Conservation (phyloP, 1,284 basidiomycete species). For the Coniophora puteana region DNA sequence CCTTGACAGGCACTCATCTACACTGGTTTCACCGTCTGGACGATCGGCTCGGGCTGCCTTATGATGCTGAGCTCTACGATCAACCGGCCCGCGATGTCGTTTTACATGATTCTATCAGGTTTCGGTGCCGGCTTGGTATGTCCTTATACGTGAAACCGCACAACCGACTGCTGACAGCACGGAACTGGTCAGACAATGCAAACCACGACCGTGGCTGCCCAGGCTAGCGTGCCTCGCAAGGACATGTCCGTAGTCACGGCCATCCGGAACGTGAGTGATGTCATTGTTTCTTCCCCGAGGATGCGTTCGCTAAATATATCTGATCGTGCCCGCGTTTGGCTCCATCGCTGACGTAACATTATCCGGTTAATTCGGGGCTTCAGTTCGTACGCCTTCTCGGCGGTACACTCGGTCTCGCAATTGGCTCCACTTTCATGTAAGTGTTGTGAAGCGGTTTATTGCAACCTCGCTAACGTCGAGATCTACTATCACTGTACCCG, state of each 20-base stretch:
- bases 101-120: slow-evolving; percentile 68
- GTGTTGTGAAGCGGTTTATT: too few species aligned
- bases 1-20: slow-evolving; percentile 51
- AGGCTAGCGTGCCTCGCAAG: slow-evolving; percentile 60
- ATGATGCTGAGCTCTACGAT: slow-evolving; percentile 55
- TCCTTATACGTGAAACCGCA: neutral
- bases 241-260: slow-evolving; percentile 74
- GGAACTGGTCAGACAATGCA: slow-evolving; percentile 45
- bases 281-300: too few species aligned
- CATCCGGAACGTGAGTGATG: slow-evolving; percentile 51
- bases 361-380: neutral
- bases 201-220: slow-evolving; percentile 65
- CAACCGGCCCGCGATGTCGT: slow-evolving; percentile 48
- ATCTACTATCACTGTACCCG: slow-evolving; percentile 1
- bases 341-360: neutral
- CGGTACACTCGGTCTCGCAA: slow-evolving; percentile 58
- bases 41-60: slow-evolving; percentile 65
- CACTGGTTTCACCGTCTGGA: slow-evolving; percentile 66
- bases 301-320: too few species aligned
- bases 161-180: slow-evolving; percentile 13
- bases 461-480: too few species aligned
- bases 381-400: slow-evolving; percentile 65
- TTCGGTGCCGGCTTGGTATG: slow-evolving; percentile 62
- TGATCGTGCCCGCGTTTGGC: too few species aligned
- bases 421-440: slow-evolving; percentile 56